Base-by-base conservation (phyloP, 2,329 filamentous ascomycete genomes). In the Iodosphaeria phyllophila region DNA sequence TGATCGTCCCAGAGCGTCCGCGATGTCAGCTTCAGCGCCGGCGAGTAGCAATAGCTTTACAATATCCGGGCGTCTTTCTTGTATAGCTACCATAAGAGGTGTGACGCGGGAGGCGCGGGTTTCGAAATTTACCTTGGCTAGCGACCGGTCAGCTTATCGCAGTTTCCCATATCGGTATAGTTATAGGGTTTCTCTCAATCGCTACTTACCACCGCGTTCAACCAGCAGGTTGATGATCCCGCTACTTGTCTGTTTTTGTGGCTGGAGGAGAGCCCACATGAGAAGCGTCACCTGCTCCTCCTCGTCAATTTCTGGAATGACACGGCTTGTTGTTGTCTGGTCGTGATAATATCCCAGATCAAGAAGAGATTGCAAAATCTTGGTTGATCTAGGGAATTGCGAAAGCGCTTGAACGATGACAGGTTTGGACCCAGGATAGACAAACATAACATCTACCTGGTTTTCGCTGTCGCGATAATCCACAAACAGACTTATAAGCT, bases 201-300 rank as follows among this genome's bases (percentile, higher is more conserved):
- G 10, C 17, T 30, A 28, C 35, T 33, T 35, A 49, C 45, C 41
- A 27, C 52, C 53, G 18, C 36, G 36, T 37, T 52, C 47, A n/a
- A 76, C 45, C 12, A 76, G 48, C 23, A 66, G 43, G 32, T 62
- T 52, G 28, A 77, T 61, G 21, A 74, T 47, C 4, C 50, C 42
- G 17, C 60, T 65, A 41, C 65, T 71, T 25, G 74, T 55, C 31
- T 58, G 59, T 41, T 74, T 74, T 32, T 72, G 64, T 0, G 65
- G 64, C 32, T 74, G 67, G 5, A 64, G 46, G 25, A 76, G 50
- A 0, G 65, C 58, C 70, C 70, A 76, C 25, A 61, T 48, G 6
- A 76, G 46, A 3, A 71, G 48, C 2, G 63, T 64, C 22, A 70
- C 54, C 7, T 52, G 46, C 40, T 77, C 70, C 3, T 54, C 47